A percentile compares a stretch with the other conserved stretches of the same genome.
Evolutionary conservation across 176 grass and related monocot species (phyloP).

Genomic region (Hsuehochloa calcarea): DNA sequence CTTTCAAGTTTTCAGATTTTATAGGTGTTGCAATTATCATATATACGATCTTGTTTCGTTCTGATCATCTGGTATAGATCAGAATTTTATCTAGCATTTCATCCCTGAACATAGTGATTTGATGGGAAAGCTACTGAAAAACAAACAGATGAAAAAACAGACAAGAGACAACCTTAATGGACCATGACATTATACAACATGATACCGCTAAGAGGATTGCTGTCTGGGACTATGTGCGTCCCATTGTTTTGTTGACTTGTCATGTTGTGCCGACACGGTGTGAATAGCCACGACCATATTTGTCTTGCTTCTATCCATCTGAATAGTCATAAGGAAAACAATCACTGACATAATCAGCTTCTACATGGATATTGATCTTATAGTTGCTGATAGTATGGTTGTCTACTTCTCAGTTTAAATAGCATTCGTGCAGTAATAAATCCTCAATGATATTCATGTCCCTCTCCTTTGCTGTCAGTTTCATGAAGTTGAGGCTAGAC

Average conservation of each 20-base stretch:
- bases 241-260: not conserved
- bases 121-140: not conserved
- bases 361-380: not conserved
- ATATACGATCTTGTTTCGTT: no score
- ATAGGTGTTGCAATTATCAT: no score
- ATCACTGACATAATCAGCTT: not conserved
- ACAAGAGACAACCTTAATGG: not conserved
- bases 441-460: not conserved
- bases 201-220: not conserved
- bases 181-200: not conserved
- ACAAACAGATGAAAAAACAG: not conserved
- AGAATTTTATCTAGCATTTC: no score
- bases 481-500: constrained; percentile 93
- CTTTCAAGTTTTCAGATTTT: no score
- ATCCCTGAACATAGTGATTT: not conserved
- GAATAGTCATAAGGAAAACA: not conserved
- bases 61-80: no score
- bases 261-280: not conserved
- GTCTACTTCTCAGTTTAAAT: constrained; percentile 5
- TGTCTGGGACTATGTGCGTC: not conserved
- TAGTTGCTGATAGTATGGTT: not conserved
- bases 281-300: not conserved
- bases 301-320: not conserved
- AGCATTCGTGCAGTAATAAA: constrained; percentile 5
- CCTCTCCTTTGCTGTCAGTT: constrained; percentile 43